Evolutionary conservation across 352 stramenopile species (phyloP), one percentile per base, ranked within the genome.

Genomic region (Phytopythium chamaehyphon): DNA sequence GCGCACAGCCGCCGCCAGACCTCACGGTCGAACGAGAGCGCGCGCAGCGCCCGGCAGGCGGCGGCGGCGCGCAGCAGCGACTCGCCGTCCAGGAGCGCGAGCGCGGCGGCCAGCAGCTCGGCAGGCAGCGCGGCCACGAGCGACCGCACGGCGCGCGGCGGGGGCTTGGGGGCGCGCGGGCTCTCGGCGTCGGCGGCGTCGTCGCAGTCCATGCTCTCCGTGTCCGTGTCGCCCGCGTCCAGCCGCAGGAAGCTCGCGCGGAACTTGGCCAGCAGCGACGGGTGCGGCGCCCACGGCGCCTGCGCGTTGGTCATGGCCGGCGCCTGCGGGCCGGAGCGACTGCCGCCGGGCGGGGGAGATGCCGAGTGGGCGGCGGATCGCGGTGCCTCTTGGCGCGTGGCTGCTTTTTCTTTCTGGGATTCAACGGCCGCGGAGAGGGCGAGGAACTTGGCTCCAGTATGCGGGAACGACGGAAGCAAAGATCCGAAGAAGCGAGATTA

Each of bases 1-100:
- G 86, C 42, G 54, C 80, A 93, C 9, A 90, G 66, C 16, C 72
- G 74, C 23, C 76, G 76, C 83, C 83, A 93, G 19, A 87, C 68
- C n/a, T 70, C 51, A 14, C 66, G 71, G 37, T 80, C 62, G 49
- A 87, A 75, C 36, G 78, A 76, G 24, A 86, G 67, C 47, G 40
- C 36, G 11, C 71, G 57, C 48, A 87, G 69, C 9, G 69, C 47
- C 9, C 63, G 62, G 38, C 77, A 88, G 10, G 74, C 71, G 16
- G 64, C 46, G 3, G 73, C 57, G 57, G 70, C 83, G 8, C 54
- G 52, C 47, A 91, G 46, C 48, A 89, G 61, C 59, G 77, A 80
- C 40, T 60, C 55, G 1, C 81, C 81, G 48, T 91, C 81, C 11
- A 87, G 55, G 44, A 72, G 64, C 7, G 54, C 55, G 24, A 89